Conservation (phyloP, 441 rosid genomes). For the Breynia disticha region DNA sequence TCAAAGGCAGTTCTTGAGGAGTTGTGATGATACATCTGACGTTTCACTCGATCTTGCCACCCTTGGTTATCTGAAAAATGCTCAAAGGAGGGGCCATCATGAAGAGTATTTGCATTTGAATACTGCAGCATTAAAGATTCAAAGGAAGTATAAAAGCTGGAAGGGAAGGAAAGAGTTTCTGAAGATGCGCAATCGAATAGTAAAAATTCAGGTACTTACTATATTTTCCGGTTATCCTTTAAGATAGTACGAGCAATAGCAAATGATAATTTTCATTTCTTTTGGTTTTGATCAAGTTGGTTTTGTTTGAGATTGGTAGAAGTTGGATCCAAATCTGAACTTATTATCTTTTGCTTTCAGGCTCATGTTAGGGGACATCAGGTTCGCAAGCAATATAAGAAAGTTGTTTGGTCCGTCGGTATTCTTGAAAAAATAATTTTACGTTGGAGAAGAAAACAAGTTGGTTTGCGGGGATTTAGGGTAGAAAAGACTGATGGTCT, state of each 20-base stretch:
- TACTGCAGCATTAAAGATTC: conserved; percentile 67
- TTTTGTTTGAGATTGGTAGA: too few relatives aligned
- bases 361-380: conserved; percentile 91
- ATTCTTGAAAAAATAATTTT: conserved; percentile 73
- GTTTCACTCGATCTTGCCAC: conserved; percentile 45
- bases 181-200: conserved; percentile 55
- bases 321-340: not conserved
- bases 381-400: conserved; percentile 62
- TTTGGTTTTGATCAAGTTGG: not conserved
- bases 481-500: conserved; percentile 18
- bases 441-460: conserved; percentile 84
- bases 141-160: conserved; percentile 81
- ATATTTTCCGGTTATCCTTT: not conserved
- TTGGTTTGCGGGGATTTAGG: conserved; percentile 69
- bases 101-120: conserved; percentile 24
- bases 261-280: too few relatives aligned
- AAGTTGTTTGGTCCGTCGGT: conserved; percentile 78
- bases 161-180: conserved; percentile 71
- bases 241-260: too few relatives aligned
- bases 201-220: conserved; percentile 63
- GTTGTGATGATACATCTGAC: conserved; percentile 26
- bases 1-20: conserved; percentile 36
- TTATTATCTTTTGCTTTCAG: conserved; percentile 25
- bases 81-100: conserved; percentile 20
- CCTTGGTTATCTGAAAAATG: conserved; percentile 42